A percentile compares a stretch with the other conserved stretches of the same genome.
Evolutionary conservation across 371 early-diverging fungal genomes (phyloP).

Genomic region (Lichtheimia ramosa): DNA sequence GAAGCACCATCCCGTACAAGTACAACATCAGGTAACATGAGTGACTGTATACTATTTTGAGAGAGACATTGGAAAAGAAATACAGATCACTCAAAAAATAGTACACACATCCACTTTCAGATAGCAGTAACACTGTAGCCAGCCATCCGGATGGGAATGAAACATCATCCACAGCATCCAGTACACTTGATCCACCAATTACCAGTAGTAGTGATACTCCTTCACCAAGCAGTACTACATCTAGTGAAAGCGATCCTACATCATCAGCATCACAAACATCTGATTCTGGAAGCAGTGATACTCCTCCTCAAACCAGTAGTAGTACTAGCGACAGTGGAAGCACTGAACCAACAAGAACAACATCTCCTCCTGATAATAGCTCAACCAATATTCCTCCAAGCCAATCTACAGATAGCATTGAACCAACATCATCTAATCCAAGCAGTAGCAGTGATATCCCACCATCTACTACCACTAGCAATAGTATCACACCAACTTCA

Average conservation of each 20-base stretch:
- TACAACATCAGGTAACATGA: no score
- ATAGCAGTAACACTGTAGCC: no score
- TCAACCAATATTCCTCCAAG: neutral
- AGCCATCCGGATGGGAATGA: neutral
- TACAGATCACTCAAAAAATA: no score
- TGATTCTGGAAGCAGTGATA: neutral
- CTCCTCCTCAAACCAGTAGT: neutral
- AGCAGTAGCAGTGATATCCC: neutral
- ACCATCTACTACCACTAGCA: neutral
- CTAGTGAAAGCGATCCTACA: neutral
- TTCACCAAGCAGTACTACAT: no score
- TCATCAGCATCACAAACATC: neutral
- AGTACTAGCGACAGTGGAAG: no score
- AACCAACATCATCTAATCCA: neutral
- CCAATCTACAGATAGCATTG: neutral
- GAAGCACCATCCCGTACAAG: no score
- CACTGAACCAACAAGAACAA: neutral
- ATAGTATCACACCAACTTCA: neutral
- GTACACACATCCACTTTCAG: no score
- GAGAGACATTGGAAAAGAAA: no score
- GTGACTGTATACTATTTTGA: no score
- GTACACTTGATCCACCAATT: neutral
- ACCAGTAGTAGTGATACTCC: neutral
- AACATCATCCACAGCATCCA: neutral
- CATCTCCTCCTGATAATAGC: neutral